Conservation (phyloP, 805 yeast genomes). For the Zygoascus bituminiphila region DNA sequence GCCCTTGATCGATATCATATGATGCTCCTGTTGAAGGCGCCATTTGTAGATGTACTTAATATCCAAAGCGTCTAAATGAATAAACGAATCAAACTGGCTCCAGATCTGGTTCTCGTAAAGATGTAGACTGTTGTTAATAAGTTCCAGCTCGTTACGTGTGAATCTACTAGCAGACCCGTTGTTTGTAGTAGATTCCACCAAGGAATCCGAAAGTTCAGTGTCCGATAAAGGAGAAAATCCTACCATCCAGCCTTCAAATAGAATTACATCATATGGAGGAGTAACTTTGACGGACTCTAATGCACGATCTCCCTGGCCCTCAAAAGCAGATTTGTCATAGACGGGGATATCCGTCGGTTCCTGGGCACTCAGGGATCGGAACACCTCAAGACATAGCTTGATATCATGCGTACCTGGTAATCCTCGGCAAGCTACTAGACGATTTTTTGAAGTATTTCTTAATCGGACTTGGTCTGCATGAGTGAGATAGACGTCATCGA, state of each 20-base stretch:
- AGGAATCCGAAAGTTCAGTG: slow-evolving; percentile 24
- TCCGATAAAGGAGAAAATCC: slow-evolving; percentile 51
- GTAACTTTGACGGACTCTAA: slow-evolving; percentile 33
- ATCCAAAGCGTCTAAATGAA: slow-evolving; percentile 53
- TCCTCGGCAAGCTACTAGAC: slow-evolving; percentile 69
- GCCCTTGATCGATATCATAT: slow-evolving; percentile 45
- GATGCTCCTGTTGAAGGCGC: slow-evolving; percentile 70
- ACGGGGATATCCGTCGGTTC: slow-evolving; percentile 42
- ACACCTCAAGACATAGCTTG: slow-evolving; percentile 29
- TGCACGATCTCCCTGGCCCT: slow-evolving; percentile 74
- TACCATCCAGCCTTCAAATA: slow-evolving; percentile 92
- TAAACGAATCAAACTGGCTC: slow-evolving; percentile 50
- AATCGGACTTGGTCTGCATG: slow-evolving; percentile 50
- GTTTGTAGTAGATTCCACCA: slow-evolving; percentile 24
- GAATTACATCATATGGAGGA: slow-evolving; percentile 49
- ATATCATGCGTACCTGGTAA: slow-evolving; percentile 92
- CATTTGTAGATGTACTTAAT: slow-evolving; percentile 62
- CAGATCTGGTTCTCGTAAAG: slow-evolving; percentile 45
- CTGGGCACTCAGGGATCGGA: slow-evolving; percentile 28
- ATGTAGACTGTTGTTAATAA: slow-evolving; percentile 46
- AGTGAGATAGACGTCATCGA: slow-evolving; percentile 81
- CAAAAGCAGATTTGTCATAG: slow-evolving; percentile 66
- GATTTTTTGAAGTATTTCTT: slow-evolving; percentile 36
- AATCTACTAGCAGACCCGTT: slow-evolving; percentile 19
- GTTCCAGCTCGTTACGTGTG: slow-evolving; percentile 21